Evolutionary conservation across 2,329 filamentous ascomycete species (phyloP).

Genomic region (Epichloe brachyelytri): DNA sequence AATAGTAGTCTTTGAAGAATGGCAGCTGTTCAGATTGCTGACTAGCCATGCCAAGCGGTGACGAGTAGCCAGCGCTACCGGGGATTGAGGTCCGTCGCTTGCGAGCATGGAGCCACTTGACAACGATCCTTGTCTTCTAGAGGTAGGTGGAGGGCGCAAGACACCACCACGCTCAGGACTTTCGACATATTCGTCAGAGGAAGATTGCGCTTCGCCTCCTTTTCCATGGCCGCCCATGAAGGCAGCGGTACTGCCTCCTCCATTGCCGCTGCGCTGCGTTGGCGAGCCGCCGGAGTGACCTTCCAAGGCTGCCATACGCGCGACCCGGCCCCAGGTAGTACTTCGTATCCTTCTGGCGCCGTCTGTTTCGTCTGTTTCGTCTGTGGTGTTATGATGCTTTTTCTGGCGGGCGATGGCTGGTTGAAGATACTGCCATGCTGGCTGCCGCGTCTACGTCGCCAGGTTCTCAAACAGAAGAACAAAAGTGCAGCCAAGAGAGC

Average conservation of each 20-base stretch:
- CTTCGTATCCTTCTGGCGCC: slow-evolving; percentile 48
- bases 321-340: slow-evolving; percentile 81
- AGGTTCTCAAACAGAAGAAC: slow-evolving; percentile 47
- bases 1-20: slow-evolving; percentile 99
- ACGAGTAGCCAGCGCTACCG: slow-evolving; percentile 62
- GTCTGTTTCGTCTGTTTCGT: slow-evolving; percentile 12
- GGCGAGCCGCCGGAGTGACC: slow-evolving; percentile 53
- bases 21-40: slow-evolving; percentile 91
- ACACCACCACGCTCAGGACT: slow-evolving; percentile 52
- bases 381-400: slow-evolving; percentile 30
- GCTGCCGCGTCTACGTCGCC: slow-evolving; percentile 42
- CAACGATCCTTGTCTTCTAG: slow-evolving; percentile 72
- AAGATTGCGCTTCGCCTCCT: slow-evolving; percentile 44
- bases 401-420: slow-evolving; percentile 65
- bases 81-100: slow-evolving; percentile 59
- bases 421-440: slow-evolving; percentile 71
- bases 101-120: slow-evolving; percentile 72
- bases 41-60: slow-evolving; percentile 68
- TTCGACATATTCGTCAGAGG: slow-evolving; percentile 58
- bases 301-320: slow-evolving; percentile 90
- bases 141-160: slow-evolving; percentile 44
- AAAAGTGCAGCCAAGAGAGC: slow-evolving; percentile 56
- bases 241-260: slow-evolving; percentile 24
- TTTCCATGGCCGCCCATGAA: slow-evolving; percentile 32
- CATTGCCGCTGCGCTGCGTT: slow-evolving; percentile 33